These are phyloP conservation scores for Gremmenia infestans DNA, from an alignment of 2,329 filamentous ascomycete genomes.

Conservation along the genomic window DNA sequence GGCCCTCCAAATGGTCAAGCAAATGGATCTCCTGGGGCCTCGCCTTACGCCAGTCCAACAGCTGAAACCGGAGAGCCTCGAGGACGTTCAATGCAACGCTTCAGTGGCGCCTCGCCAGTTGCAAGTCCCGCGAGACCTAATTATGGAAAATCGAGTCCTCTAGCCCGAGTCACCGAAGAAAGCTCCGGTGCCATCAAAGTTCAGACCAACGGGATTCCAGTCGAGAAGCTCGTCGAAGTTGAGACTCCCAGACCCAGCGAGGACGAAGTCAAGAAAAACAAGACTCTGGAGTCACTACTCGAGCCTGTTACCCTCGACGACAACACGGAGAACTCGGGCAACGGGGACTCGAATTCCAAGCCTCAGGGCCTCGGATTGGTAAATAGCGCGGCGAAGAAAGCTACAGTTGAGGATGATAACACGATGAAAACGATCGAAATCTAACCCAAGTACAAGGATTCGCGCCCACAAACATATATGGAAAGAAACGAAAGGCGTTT, in stretches of 20 bases:
- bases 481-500: constrained; percentile 21
- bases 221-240: constrained; percentile 32
- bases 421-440: constrained; percentile 35
- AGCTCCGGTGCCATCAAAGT: constrained; percentile 24
- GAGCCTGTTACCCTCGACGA: constrained; percentile 23
- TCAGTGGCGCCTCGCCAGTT: constrained; percentile 58
- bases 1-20: constrained; percentile 27
- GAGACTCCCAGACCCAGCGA: constrained; percentile 30
- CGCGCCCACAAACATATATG: constrained; percentile 3
- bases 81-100: constrained; percentile 67
- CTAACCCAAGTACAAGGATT: constrained; percentile 13
- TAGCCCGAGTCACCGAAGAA: constrained; percentile 73
- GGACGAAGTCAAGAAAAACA: constrained; percentile 22
- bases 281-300: constrained; percentile 26
- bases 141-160: constrained; percentile 63
- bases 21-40: constrained; percentile 44
- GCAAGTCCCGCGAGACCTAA: constrained; percentile 61
- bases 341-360: constrained; percentile 7
- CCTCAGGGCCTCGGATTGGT: constrained; percentile 14
- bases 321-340: constrained; percentile 28
- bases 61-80: constrained; percentile 57
- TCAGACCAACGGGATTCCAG: constrained; percentile 21
- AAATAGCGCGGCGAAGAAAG: constrained; percentile 22
- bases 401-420: constrained; percentile 30
- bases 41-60: constrained; percentile 62